A percentile compares a stretch with the other conserved stretches of the same genome.
These are phyloP conservation scores for Fragaria nilgerrensis DNA, from an alignment of 306 rosid species.

Conservation along the genomic window DNA sequence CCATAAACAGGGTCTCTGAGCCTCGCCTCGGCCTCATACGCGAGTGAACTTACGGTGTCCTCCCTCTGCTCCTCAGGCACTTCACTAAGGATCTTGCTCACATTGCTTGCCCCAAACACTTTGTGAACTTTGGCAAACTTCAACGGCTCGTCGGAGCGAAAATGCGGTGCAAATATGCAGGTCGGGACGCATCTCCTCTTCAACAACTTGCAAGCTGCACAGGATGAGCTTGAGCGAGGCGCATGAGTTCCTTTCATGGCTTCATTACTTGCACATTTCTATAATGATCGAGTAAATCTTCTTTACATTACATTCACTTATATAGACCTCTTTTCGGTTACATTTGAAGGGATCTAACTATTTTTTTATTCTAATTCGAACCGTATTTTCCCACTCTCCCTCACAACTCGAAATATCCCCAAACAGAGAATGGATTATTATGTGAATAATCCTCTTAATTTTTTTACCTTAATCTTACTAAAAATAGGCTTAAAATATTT, in stretches of 20 bases:
- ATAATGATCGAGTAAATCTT: slow-evolving; percentile 2
- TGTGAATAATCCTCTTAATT: background rate
- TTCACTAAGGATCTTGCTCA: slow-evolving; percentile 78
- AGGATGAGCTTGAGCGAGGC: slow-evolving; percentile 81
- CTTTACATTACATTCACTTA: slow-evolving; percentile 24
- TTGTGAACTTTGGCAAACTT: slow-evolving; percentile 90
- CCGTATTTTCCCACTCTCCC: background rate
- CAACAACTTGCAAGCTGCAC: slow-evolving; percentile 90
- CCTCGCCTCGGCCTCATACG: slow-evolving; percentile 84
- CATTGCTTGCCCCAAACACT: slow-evolving; percentile 96
- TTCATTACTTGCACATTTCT: slow-evolving; percentile 19
- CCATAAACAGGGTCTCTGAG: slow-evolving; percentile 88
- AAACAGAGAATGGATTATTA: background rate
- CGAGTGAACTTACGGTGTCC: slow-evolving; percentile 81
- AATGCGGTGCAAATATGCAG: slow-evolving; percentile 88
- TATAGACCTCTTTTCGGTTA: slow-evolving; percentile 22
- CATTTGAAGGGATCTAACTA: background rate
- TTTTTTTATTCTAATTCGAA: background rate
- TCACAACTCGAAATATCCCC: background rate
- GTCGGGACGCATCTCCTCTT: slow-evolving; percentile 75
- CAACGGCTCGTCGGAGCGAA: slow-evolving; percentile 69
- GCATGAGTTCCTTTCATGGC: slow-evolving; percentile 62
- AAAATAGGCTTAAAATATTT: background rate
- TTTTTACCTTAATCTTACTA: background rate
- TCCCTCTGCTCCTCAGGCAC: slow-evolving; percentile 81